Base-by-base conservation (phyloP, 2,329 filamentous ascomycete genomes). In the Clonostachys rhizophaga region DNA sequence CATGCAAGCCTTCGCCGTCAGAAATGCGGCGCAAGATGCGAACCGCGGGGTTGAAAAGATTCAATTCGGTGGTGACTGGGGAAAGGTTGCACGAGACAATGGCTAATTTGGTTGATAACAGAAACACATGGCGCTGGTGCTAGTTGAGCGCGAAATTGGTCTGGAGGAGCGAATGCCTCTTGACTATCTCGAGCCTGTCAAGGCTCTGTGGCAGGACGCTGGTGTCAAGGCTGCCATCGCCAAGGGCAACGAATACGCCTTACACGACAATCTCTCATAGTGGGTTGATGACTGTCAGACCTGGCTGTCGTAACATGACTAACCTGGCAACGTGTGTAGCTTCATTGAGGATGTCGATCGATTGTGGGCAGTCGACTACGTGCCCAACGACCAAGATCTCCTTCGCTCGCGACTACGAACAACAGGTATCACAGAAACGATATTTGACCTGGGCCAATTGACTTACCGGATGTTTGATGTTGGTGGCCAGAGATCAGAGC, bases 401-500 rank as follows among this genome's bases (percentile, higher is more conserved):
- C 78, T 97, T 45, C 89, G 92, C 56, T 94, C 91, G 45, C 82
- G 92, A 64, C 70, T 97, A 66, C 81, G 91, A 58, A 97, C 92
- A 16, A 97, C 94, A 4, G 92, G 92, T 57, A 97, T 97, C 58
- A 96, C 89, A 44, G 92, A 97, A 68, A 96, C 91, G 3, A 81
- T 92, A 52, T 97, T 97, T 66, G 90, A 95, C 65, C 79, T 95
- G 13, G 91, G 91, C 51, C 86, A 92, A 60, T 79, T 96, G 58
- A 95, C 91, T 53, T 96, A 96, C 70, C 87, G 91, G 59, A 96
- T 97, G 91, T 95, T 95, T 67, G 91, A 96, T 60, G 91, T 95
- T 42, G 91, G 91, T 64, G 91, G 91, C 49, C 91, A 96, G 65
- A 79, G 91, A 58, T 95, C 91, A 30, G 91, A 96, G 69, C 86